These are phyloP conservation scores for Echites panduratus DNA, from an alignment of 257 asterid species.

Conservation along the genomic window DNA sequence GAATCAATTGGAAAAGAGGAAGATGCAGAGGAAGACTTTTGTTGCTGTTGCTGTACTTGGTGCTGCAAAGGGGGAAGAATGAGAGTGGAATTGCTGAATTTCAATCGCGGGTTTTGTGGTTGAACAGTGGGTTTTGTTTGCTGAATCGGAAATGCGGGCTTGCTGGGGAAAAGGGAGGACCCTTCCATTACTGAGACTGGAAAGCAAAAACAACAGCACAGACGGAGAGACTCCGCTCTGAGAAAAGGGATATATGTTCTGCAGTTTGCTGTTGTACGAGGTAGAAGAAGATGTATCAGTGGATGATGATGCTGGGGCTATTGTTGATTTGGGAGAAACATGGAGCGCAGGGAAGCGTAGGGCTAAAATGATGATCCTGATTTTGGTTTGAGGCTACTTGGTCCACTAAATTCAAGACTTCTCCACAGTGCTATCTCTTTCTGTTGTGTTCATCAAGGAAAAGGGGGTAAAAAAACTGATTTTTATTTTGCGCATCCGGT, in stretches of 20 bases:
- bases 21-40: slow-evolving; percentile 28
- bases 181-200: slow-evolving; percentile 59
- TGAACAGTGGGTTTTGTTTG: slow-evolving; percentile 48
- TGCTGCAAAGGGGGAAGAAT: slow-evolving; percentile 62
- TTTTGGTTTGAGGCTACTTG: neutral
- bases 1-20: slow-evolving; percentile 70
- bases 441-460: neutral
- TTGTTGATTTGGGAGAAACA: slow-evolving; percentile 5
- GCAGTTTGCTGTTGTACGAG: too few relatives aligned
- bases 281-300: neutral
- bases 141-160: slow-evolving; percentile 63
- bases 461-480: too few relatives aligned
- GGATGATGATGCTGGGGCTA: slow-evolving; percentile 12
- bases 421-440: neutral
- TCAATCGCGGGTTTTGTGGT: slow-evolving; percentile 40
- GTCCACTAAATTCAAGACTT: neutral
- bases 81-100: slow-evolving; percentile 44
- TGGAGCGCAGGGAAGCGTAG: neutral
- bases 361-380: neutral
- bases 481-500: too few relatives aligned
- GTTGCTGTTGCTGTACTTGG: slow-evolving; percentile 37
- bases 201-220: neutral
- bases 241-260: neutral
- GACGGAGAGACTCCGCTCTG: too few relatives aligned
- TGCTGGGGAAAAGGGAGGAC: slow-evolving; percentile 55